Evolutionary conservation across 805 yeast genomes (phyloP).

Genomic region (Yarrowia bubula): DNA sequence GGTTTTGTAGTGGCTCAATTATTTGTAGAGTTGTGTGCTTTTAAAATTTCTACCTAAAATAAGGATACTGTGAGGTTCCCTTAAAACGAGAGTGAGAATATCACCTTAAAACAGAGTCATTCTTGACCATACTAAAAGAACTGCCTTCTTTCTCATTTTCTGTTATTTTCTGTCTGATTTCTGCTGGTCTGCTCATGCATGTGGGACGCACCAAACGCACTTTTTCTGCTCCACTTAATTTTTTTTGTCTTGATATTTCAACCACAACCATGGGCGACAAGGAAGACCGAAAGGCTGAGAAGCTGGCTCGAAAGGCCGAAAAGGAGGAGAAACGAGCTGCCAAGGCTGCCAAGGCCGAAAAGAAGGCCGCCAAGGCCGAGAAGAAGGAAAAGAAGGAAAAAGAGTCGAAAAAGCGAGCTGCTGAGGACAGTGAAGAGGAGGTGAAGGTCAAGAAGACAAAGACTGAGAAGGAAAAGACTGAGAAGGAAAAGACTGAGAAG

Average conservation of each 20-base stretch:
- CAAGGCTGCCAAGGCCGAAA: not conserved
- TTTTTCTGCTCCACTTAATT: not conserved
- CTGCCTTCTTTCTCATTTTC: no score
- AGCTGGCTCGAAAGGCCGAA: not conserved
- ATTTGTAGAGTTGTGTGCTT: no score
- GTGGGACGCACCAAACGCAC: not conserved
- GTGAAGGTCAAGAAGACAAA: slow-evolving; percentile 5
- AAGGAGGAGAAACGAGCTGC: not conserved
- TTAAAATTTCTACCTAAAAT: no score
- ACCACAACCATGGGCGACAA: slow-evolving; percentile 16
- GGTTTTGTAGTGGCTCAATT: no score
- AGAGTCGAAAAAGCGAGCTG: not conserved
- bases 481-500: not conserved
- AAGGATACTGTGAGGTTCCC: no score
- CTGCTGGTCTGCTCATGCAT: not conserved
- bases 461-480: not conserved
- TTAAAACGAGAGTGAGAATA: no score
- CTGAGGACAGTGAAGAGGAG: not conserved
- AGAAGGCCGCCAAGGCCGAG: not conserved
- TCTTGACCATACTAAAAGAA: no score
- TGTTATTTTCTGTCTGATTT: no score
- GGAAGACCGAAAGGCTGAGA: slow-evolving; percentile 2
- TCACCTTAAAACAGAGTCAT: no score
- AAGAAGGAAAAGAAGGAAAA: not conserved
- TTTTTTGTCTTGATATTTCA: not conserved